A percentile compares a stretch with the other conserved stretches of the same genome.
phyloP scores from a whole-genome alignment of 2,329 filamentous ascomycete species.

The Aspergillus ruber region DNA sequence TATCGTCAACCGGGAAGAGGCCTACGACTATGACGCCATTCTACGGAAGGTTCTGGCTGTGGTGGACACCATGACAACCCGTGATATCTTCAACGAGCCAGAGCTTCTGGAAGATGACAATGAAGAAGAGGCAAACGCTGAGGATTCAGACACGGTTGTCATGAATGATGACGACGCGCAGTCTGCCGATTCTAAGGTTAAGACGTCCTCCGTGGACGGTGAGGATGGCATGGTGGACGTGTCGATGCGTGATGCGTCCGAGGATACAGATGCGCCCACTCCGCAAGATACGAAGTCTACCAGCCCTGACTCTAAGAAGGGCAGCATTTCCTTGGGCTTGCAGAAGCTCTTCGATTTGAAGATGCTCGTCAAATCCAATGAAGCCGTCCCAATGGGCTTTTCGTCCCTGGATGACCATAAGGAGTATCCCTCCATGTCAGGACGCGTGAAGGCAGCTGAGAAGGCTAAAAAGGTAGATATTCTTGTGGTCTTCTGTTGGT shows the following conservation, averaged over 20 bases:
- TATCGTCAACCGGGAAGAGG: conserved; percentile 67
- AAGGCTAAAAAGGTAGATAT: conserved; percentile 12
- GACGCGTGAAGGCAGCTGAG: conserved; percentile 33
- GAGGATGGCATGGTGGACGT: conserved; percentile 91
- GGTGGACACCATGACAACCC: conserved; percentile 69
- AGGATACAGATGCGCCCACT: conserved; percentile 19
- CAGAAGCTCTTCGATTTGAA: conserved; percentile 72
- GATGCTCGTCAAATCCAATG: conserved; percentile 51
- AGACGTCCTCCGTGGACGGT: conserved; percentile 72
- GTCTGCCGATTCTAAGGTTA: conserved; percentile 63
- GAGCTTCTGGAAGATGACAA: conserved; percentile 39
- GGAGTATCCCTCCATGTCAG: conserved; percentile 49
- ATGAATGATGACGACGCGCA: conserved; percentile 57
- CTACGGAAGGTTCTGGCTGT: conserved; percentile 73
- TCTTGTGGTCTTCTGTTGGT: neutral
- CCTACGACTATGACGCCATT: conserved; percentile 62
- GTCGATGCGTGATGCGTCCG: conserved; percentile 63
- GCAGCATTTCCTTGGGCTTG: conserved; percentile 57
- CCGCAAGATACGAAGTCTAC: conserved; percentile 10
- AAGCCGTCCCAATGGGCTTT: conserved; percentile 65
- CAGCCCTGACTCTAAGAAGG: conserved; percentile 45
- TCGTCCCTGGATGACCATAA: conserved; percentile 54
- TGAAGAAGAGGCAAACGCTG: conserved; percentile 45
- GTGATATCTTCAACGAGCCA: conserved; percentile 52
- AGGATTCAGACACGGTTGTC: conserved; percentile 64